Conservation (phyloP, 2,329 filamentous ascomycete genomes). For the Trichoderma sp. region DNA sequence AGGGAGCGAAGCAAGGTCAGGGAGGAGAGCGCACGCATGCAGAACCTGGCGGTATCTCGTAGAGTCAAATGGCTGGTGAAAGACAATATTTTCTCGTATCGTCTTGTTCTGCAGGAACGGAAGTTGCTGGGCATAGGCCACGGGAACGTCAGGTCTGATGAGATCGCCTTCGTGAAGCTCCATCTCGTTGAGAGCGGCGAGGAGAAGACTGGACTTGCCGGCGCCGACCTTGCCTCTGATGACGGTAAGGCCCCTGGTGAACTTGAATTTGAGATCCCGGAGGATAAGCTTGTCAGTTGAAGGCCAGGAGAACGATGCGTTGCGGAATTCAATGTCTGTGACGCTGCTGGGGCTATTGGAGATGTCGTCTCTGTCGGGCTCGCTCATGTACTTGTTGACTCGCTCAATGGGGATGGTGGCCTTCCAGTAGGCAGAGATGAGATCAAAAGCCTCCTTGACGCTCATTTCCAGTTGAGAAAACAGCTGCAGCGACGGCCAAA, state of each 20-base stretch:
- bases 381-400: slow-evolving; percentile 82
- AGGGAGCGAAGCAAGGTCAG: slow-evolving; percentile 56
- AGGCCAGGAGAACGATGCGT: slow-evolving; percentile 78
- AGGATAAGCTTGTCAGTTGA: slow-evolving; percentile 57
- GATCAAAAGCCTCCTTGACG: slow-evolving; percentile 69
- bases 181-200: slow-evolving; percentile 60
- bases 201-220: slow-evolving; percentile 60
- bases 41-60: slow-evolving; percentile 58
- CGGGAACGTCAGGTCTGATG: slow-evolving; percentile 47
- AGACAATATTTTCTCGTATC: slow-evolving; percentile 63
- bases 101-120: slow-evolving; percentile 66
- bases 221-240: slow-evolving; percentile 59
- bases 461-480: slow-evolving; percentile 73
- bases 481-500: slow-evolving; percentile 81
- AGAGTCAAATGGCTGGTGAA: slow-evolving; percentile 56
- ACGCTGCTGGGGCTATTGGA: slow-evolving; percentile 36
- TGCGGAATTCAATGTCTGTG: slow-evolving; percentile 51
- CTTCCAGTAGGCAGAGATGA: slow-evolving; percentile 76
- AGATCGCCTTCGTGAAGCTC: slow-evolving; percentile 60
- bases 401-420: slow-evolving; percentile 78
- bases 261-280: slow-evolving; percentile 44
- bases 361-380: slow-evolving; percentile 68
- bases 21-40: slow-evolving; percentile 57
- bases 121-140: slow-evolving; percentile 58
- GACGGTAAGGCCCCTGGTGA: slow-evolving; percentile 51